Evolutionary conservation across 139 green algal species (phyloP), one percentile per base, ranked within the genome.

Genomic region (Micractinium conductrix): DNA sequence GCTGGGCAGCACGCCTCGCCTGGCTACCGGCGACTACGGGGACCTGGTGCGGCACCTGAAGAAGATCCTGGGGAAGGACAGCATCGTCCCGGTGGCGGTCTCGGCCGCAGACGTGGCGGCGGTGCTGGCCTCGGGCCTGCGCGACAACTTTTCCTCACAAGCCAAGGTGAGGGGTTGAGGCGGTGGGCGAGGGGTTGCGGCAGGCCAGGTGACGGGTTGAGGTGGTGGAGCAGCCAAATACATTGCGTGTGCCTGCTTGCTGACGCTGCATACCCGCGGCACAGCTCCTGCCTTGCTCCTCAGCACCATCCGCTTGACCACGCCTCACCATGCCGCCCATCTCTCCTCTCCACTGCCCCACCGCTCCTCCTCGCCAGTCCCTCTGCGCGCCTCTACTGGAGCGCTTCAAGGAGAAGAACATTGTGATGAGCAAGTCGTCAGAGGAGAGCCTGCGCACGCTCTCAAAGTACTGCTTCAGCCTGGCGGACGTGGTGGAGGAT

Each of bases 351-450:
- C 30, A n/a, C 30, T 16, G 30, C 14, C 6, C 21, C 45, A 4
- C 21, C 17, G 4, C 28, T 60, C 8, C 14, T 35, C 67, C 67
- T 21, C 74, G 9, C 53, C 73, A 68, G 24, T 50, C n/a, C 10
- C 81, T 92, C 38, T 91, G 74, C 50, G 68, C 74, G 3, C 78
- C 91, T 40, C 60, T 98, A 69, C 81, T 98, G 71, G 95, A 98
- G 35, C 95, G 96, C 83, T 81, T 86, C 80, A 92, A 92, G 71
- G 96, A 99, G 85, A 98, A 98, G 86, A 98, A 96, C 74, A 88
- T 89, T 24, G 88, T 87, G 19, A 94, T 98, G 74, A 88, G 87
- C 65, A 84, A 78, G 33, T 89, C 92, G 8, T 86, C 85, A 28
- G 78, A 88, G 50, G 89, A 94, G 21, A 85, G 95, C n/a, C 89